Evolutionary conservation across 2,329 filamentous ascomycete genomes (phyloP).

Genomic region (Sclerotinia spermophila): DNA sequence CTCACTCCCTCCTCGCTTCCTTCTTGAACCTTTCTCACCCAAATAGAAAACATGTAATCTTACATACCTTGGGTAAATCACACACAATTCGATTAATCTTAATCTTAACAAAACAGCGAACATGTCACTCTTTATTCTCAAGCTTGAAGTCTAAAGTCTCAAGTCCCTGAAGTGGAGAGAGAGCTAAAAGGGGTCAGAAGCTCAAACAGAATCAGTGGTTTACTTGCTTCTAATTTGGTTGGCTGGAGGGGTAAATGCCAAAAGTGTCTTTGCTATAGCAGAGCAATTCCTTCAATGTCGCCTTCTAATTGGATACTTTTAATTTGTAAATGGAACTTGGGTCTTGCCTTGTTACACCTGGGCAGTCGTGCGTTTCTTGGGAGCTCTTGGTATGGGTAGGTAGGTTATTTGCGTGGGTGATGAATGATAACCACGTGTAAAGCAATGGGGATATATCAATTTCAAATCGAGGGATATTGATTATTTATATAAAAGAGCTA

Average conservation of each 20-base stretch:
- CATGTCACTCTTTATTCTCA: neutral
- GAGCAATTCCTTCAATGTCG: neutral
- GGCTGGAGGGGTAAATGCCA: neutral
- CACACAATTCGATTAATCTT: neutral
- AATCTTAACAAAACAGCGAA: neutral
- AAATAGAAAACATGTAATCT: neutral
- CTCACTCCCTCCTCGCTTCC: neutral
- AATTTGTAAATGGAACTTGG: neutral
- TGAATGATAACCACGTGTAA: neutral
- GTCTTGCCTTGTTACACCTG: slow-evolving; percentile 12
- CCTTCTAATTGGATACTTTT: neutral
- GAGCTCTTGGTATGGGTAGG: neutral
- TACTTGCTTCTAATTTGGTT: neutral
- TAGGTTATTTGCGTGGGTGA: neutral
- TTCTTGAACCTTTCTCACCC: neutral
- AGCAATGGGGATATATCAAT: neutral
- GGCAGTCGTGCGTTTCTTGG: slow-evolving; percentile 11
- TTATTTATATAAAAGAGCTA: neutral
- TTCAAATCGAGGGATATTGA: neutral
- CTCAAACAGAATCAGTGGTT: neutral
- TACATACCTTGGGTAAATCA: neutral
- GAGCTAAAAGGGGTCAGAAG: neutral
- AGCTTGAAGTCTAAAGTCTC: neutral
- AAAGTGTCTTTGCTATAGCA: neutral
- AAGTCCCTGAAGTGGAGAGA: neutral